These are phyloP conservation scores for Pythium scleroteichum DNA, from an alignment of 352 stramenopile genomes.

Conservation along the genomic window DNA sequence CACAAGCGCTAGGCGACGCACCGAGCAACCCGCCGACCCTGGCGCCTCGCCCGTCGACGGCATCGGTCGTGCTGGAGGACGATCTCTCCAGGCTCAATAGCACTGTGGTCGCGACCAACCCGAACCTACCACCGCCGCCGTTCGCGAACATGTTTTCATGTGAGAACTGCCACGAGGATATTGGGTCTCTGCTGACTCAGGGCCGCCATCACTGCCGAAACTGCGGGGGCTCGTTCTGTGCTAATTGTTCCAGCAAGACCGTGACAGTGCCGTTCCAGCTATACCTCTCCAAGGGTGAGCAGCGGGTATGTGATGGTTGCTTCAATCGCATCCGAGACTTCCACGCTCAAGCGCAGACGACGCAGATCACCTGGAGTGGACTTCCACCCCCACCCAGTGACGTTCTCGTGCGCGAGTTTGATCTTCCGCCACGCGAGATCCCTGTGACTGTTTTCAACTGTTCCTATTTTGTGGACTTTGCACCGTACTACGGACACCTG, in stretches of 20 bases:
- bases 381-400: conserved; percentile 40
- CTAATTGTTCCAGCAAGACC: conserved; percentile 53
- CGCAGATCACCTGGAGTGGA: conserved; percentile 66
- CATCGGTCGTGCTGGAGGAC: conserved; percentile 42
- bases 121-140: conserved; percentile 56
- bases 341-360: conserved; percentile 59
- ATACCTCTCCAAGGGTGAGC: conserved; percentile 57
- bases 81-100: conserved; percentile 42
- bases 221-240: conserved; percentile 76
- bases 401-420: conserved; percentile 43
- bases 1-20: background rate
- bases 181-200: conserved; percentile 68
- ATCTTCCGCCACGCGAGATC: conserved; percentile 40
- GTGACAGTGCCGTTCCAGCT: conserved; percentile 61
- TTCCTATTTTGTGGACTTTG: conserved; percentile 71
- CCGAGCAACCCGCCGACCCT: background rate
- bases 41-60: conserved; percentile 1
- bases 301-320: conserved; percentile 75
- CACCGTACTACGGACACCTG: conserved; percentile 71
- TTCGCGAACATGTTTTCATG: conserved; percentile 82
- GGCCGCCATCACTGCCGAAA: conserved; percentile 81
- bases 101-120: conserved; percentile 49
- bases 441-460: conserved; percentile 77
- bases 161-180: conserved; percentile 71
- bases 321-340: conserved; percentile 74